Evolutionary conservation across 768 basidiomycete genomes (phyloP), one percentile per base, ranked within the genome.

Genomic region (Xerocomellus amylosporus): DNA sequence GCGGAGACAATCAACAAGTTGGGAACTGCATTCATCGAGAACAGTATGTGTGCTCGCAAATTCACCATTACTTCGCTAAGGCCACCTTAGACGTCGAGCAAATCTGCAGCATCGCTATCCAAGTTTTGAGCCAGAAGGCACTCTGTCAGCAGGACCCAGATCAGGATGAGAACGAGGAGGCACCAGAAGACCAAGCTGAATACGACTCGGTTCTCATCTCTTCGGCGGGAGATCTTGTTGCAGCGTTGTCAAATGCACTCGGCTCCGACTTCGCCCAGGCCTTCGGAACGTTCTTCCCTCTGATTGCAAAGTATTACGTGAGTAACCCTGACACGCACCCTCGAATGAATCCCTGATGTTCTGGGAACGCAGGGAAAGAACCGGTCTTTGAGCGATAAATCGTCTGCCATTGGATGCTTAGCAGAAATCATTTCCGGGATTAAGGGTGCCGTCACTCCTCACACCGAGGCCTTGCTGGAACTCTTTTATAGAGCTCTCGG

Each of bases 141-240:
- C 81, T 93, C 61, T 98, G 96, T 75, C 97, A 99, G 71, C 89
- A 94, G 70, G 93, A 96, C 65, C 93, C 94, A 44, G 94, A 96
- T 67, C 89, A 90, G 59, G 93, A 93, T 60, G 91, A 93, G 59
- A 81, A 80, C 5, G 90, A 90, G 24, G 90, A 91, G 62, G 88
- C 87, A 24, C 87, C 86, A 8, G 90, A 92, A 68, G 91, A 92
- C 58, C 87, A 89, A 64, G 94, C 95, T 2, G 97, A 99, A 75
- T 96, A 93, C 69, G 97, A 99, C 69, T 91, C 95, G 4, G 90
- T 97, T 51, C 80, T 99, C 54, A 90, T 98, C 66, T 90, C 91
- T 26, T 87, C 94, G 24, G 96, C 96, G 26, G 89, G 88, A 39
- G 97, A 99, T 68, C 87, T 99, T 51, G 94, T 98, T 54, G 86